Evolutionary conservation across 805 yeast genomes (phyloP).

Genomic region (Schwanniomyces polymorphus): DNA sequence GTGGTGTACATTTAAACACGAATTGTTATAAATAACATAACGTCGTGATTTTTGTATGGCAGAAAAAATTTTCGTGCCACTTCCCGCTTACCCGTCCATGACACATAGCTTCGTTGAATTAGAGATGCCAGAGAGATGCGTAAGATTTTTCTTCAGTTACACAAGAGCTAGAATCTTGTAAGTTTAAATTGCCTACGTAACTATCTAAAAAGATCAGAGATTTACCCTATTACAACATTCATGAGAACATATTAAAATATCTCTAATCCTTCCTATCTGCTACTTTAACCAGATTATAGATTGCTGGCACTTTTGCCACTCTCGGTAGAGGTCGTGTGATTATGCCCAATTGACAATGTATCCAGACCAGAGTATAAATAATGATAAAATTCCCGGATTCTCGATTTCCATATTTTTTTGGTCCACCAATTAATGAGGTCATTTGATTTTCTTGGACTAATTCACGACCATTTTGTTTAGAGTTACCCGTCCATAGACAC

Average conservation of each 20-base stretch:
- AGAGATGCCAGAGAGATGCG: not conserved
- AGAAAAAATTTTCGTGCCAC: not conserved
- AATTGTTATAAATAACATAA: not conserved
- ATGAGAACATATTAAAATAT: not conserved
- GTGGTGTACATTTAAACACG: not conserved
- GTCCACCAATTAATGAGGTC: slow-evolving; percentile 7
- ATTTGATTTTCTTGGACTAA: slow-evolving; percentile 2
- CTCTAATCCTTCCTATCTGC: not conserved
- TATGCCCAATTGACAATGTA: not conserved
- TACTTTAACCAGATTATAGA: not conserved
- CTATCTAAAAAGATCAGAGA: not conserved
- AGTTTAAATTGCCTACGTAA: not conserved
- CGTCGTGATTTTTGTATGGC: not conserved
- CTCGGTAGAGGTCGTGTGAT: slow-evolving; percentile 5
- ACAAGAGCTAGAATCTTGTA: not conserved
- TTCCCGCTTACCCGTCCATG: not conserved
- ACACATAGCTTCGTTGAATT: not conserved
- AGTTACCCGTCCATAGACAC: slow-evolving; percentile 2
- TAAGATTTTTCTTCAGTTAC: not conserved
- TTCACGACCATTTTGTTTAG: slow-evolving; percentile 1
- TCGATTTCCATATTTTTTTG: slow-evolving; percentile 1
- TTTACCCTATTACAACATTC: not conserved
- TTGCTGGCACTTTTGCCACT: slow-evolving; percentile 2
- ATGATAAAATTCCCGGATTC: slow-evolving; percentile 7
- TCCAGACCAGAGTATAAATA: slow-evolving; percentile 7